Evolutionary conservation across 2,329 filamentous ascomycete genomes (phyloP), one percentile per base, ranked within the genome.

Genomic region (Blastomyces gilchristii): DNA sequence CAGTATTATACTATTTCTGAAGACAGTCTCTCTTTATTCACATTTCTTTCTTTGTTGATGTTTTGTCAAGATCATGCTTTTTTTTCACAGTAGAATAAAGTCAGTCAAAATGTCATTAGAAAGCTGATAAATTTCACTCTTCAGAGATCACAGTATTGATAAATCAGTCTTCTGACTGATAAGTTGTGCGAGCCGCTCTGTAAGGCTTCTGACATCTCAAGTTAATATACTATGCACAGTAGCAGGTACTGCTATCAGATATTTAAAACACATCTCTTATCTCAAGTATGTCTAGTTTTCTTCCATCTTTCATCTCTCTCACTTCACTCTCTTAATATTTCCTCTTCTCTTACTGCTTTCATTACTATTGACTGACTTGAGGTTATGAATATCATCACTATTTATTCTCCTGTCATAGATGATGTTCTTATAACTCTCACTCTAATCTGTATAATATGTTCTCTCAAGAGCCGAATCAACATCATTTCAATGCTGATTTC

Each of bases 381-480:
- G 49, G 18, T 16, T 8, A 47, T 47, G 45, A 6, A 47, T n/a
- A 47, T 31, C 18, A 8, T n/a, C 16, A 47, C 45, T 47, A 39
- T 67, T 22, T 72, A 72, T 65, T 66, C 63, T 61, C 68, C 69
- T 64, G 63, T 62, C 57, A 53, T 64, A 47, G 69, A 67, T 62
- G 62, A 67, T 64, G 65, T 68, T 64, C 67, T 71, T 59, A 41
- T 65, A 45, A 52, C 67, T 41, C 65, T 70, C 28, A 43, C 68
- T 57, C 53, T 71, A 28, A 56, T 68, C 14, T 65, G 65, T 22
- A 34, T 43, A 11, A n/a, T 60, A 43, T 61, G 22, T 18, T 63
- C n/a, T 45, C 65, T 64, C 62, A 58, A 60, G 60, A 43, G 60
- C 59, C 62, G 65, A 54, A 49, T 58, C 62, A 56, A 47, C 59